Evolutionary conservation across 192 early-diverging fungal species (phyloP).

Genomic region (Rhizoclosmatium sp.): DNA sequence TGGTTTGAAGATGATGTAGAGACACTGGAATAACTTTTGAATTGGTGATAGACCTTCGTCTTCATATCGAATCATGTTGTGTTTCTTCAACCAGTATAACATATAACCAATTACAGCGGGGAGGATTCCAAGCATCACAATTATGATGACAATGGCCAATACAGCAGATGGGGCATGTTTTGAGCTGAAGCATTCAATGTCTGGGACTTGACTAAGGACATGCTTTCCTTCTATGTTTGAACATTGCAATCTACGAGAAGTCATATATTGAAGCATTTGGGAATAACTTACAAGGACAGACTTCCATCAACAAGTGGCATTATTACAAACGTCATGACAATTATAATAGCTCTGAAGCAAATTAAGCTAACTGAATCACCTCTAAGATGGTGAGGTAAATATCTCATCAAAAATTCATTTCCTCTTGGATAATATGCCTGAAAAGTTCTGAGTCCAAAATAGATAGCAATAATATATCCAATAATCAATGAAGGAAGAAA

Average conservation of each 20-base stretch:
- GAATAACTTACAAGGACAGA: background rate
- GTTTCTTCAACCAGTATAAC: background rate
- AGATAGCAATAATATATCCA: slow-evolving; percentile 3
- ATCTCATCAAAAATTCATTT: background rate
- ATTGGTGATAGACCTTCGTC: background rate
- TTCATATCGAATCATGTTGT: slow-evolving; percentile 12
- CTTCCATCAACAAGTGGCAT: slow-evolving; percentile 31
- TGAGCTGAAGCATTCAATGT: slow-evolving; percentile 4
- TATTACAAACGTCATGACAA: slow-evolving; percentile 15
- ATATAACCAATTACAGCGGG: background rate
- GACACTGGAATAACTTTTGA: slow-evolving; percentile 15
- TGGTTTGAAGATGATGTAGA: slow-evolving; percentile 28
- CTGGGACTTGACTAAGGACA: slow-evolving; percentile 9
- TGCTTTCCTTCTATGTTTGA: background rate
- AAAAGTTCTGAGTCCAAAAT: background rate
- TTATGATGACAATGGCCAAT: slow-evolving; percentile 23
- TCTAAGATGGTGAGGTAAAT: slow-evolving; percentile 10
- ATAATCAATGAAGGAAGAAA: slow-evolving; percentile 19
- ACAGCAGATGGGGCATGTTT: slow-evolving; percentile 12
- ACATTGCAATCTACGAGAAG: slow-evolving; percentile 25
- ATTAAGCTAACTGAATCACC: slow-evolving; percentile 22
- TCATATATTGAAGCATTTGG: background rate
- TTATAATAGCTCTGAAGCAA: slow-evolving; percentile 11
- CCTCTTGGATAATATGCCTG: background rate
- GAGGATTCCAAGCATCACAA: slow-evolving; percentile 3